These are phyloP conservation scores for Mrakia gelida DNA, from an alignment of 768 basidiomycete genomes.

Conservation along the genomic window DNA sequence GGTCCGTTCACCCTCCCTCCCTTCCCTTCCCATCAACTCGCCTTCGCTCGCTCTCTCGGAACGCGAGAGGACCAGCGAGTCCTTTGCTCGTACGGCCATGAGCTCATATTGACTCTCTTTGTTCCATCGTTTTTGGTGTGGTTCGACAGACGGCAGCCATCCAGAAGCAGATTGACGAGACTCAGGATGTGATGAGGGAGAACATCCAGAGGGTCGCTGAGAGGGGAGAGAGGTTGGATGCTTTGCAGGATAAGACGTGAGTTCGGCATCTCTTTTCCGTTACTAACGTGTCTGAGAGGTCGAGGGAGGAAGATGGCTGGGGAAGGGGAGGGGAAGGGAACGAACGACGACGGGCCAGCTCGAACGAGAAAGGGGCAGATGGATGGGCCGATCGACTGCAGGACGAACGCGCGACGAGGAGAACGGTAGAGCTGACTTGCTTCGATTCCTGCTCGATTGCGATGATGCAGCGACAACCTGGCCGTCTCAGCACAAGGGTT, in stretches of 20 bases:
- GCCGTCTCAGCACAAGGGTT: constrained; percentile 99
- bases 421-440: neutral
- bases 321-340: neutral
- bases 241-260: constrained; percentile 96
- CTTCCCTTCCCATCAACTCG: neutral
- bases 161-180: constrained; percentile 90
- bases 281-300: neutral
- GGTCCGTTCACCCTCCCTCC: constrained; percentile 46
- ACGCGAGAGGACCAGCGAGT: too few species aligned
- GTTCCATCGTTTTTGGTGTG: neutral
- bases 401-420: neutral
- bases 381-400: neutral
- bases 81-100: too few species aligned
- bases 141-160: constrained; percentile 74
- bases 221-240: constrained; percentile 87
- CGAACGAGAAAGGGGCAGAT: neutral
- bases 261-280: constrained; percentile 39
- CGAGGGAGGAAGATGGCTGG: neutral
- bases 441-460: neutral
- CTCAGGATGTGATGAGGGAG: constrained; percentile 95
- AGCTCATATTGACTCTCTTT: neutral
- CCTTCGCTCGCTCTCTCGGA: neutral
- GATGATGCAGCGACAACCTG: constrained; percentile 62
- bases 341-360: neutral
- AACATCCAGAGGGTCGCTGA: constrained; percentile 75